Evolutionary conservation across 1,284 basidiomycete species (phyloP).

Genomic region (Volvariella surrecta): DNA sequence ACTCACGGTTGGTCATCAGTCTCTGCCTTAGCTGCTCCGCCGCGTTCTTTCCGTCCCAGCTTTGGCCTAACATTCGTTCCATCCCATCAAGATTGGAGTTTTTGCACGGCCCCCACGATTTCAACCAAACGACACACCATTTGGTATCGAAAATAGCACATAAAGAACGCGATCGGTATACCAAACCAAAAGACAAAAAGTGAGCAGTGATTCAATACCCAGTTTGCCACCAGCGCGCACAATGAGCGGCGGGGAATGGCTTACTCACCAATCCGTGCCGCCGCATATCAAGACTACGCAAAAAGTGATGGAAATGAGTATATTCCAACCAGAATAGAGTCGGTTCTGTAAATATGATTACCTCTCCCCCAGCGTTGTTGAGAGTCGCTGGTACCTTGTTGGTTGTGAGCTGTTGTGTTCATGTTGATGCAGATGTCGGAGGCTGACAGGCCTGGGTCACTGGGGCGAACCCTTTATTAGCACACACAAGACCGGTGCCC

Average conservation of each 20-base stretch:
- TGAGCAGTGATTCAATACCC: too few species aligned
- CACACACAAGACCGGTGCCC: too few species aligned
- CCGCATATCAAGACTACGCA: slow-evolving; percentile 74
- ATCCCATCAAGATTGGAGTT: too few species aligned
- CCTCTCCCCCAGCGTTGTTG: slow-evolving; percentile 27
- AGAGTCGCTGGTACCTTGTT: slow-evolving; percentile 14
- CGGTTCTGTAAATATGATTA: slow-evolving; percentile 11
- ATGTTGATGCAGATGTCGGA: slow-evolving; percentile 11
- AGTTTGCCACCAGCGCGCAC: not conserved
- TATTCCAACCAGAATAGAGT: too few species aligned
- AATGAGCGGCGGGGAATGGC: slow-evolving; percentile 5
- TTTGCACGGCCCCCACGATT: not conserved
- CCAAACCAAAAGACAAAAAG: slow-evolving; percentile 10
- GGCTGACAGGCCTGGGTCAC: slow-evolving; percentile 14
- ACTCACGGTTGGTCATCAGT: slow-evolving; percentile 30
- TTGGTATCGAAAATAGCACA: not conserved
- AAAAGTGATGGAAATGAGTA: slow-evolving; percentile 6
- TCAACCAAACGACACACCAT: not conserved
- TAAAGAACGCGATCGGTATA: too few species aligned
- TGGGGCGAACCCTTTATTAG: too few species aligned
- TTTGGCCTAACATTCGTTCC: too few species aligned
- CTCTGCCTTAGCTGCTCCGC: slow-evolving; percentile 35
- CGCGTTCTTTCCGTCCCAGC: slow-evolving; percentile 56
- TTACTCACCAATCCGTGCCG: slow-evolving; percentile 75
- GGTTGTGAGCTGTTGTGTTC: slow-evolving; percentile 15